These are phyloP conservation scores for Colletotrichum sp. DNA, from an alignment of 2,329 filamentous ascomycete genomes.

Conservation along the genomic window DNA sequence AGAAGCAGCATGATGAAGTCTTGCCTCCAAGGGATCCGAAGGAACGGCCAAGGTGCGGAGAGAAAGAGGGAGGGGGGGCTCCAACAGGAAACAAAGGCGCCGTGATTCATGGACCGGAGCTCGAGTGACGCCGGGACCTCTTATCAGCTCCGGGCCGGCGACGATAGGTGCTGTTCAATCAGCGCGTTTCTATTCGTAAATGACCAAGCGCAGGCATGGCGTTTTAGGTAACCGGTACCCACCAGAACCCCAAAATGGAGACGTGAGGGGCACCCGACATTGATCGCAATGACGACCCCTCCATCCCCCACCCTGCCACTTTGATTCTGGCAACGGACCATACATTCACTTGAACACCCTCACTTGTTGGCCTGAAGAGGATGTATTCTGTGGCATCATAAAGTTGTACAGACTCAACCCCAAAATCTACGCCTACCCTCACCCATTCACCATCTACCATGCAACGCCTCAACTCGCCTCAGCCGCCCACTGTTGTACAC, in stretches of 20 bases:
- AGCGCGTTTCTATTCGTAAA: slow-evolving; percentile 7
- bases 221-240: neutral
- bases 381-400: neutral
- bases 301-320: neutral
- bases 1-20: slow-evolving; percentile 21
- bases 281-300: neutral
- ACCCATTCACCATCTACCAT: neutral
- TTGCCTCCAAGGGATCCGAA: neutral
- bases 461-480: neutral
- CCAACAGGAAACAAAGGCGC: neutral
- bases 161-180: slow-evolving; percentile 7
- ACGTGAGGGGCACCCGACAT: neutral
- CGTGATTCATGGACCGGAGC: neutral
- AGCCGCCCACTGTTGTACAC: neutral
- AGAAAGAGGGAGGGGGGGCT: too few species aligned
- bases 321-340: neutral
- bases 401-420: neutral
- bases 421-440: neutral
- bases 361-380: neutral
- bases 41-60: neutral
- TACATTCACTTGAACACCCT: neutral
- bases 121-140: neutral
- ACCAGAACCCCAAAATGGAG: neutral
- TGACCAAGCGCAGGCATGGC: neutral
- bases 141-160: slow-evolving; percentile 13